Conservation (phyloP, 2,329 filamentous ascomycete genomes). For the Pseudohalonectria lignicola region DNA sequence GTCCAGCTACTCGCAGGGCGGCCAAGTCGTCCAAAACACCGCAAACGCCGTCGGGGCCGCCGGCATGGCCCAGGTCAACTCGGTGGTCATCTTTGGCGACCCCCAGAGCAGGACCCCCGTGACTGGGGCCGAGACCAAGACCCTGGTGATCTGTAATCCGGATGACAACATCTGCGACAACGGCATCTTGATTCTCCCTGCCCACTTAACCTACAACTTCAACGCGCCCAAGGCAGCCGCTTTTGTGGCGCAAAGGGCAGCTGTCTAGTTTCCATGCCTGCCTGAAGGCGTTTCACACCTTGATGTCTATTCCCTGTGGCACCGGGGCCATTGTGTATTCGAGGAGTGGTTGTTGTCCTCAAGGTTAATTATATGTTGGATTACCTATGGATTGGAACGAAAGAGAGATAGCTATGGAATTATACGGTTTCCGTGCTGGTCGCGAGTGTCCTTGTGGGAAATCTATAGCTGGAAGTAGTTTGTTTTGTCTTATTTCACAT, state of each 20-base stretch:
- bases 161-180: conserved; percentile 14
- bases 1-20: conserved; percentile 23
- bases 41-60: conserved; percentile 8
- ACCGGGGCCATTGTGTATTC: too few species aligned
- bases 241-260: conserved; percentile 13
- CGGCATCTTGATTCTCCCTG: conserved; percentile 11
- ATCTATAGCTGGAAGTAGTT: too few species aligned
- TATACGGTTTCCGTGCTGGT: too few species aligned
- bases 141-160: conserved; percentile 10
- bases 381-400: too few species aligned
- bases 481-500: too few species aligned
- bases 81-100: conserved; percentile 18
- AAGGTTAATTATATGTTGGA: too few species aligned
- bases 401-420: too few species aligned
- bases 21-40: conserved; percentile 17
- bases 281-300: too few species aligned
- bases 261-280: too few species aligned
- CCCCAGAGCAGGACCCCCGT: conserved; percentile 10
- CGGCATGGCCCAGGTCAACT: conserved; percentile 10
- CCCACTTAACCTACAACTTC: conserved; percentile 14
- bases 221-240: conserved; percentile 12
- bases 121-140: conserved; percentile 6
- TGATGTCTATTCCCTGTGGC: too few species aligned
- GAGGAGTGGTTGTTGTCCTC: too few species aligned
- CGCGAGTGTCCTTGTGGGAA: too few species aligned